These are phyloP conservation scores for Penicillium cosmopolitanum DNA, from an alignment of 495 filamentous ascomycete species.

Conservation along the genomic window DNA sequence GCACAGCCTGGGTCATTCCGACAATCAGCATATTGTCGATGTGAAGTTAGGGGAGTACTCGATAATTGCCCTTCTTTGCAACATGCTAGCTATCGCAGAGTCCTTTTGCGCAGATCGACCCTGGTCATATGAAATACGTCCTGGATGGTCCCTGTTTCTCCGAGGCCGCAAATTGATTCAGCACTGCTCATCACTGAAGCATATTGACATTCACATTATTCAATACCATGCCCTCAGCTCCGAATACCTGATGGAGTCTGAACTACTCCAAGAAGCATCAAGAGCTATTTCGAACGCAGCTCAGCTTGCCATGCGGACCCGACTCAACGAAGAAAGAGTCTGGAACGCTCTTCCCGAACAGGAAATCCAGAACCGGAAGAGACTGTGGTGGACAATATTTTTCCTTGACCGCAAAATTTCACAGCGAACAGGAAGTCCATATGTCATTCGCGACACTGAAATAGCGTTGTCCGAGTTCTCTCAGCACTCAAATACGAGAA, in stretches of 20 bases:
- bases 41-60: neutral
- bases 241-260: neutral
- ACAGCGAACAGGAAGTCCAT: slow-evolving; percentile 7
- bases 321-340: slow-evolving; percentile 5
- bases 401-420: slow-evolving; percentile 16
- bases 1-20: neutral
- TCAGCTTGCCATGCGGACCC: slow-evolving; percentile 1
- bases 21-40: slow-evolving; percentile 2
- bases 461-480: slow-evolving; percentile 7
- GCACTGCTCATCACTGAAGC: neutral
- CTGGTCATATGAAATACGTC: slow-evolving; percentile 1
- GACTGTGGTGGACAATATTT: slow-evolving; percentile 17
- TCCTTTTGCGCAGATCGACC: neutral
- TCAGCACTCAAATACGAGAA: neutral
- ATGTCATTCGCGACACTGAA: slow-evolving; percentile 13
- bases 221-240: neutral
- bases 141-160: slow-evolving; percentile 2
- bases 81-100: slow-evolving; percentile 10
- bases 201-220: neutral
- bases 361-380: neutral
- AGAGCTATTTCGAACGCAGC: neutral
- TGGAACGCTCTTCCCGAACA: neutral
- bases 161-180: slow-evolving; percentile 9
- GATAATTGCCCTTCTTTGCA: slow-evolving; percentile 6
- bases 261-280: neutral